A percentile compares a stretch with the other conserved stretches of the same genome.
phyloP scores from a whole-genome alignment of 306 rosid genomes.

The Pachyrhizus erosus region DNA sequence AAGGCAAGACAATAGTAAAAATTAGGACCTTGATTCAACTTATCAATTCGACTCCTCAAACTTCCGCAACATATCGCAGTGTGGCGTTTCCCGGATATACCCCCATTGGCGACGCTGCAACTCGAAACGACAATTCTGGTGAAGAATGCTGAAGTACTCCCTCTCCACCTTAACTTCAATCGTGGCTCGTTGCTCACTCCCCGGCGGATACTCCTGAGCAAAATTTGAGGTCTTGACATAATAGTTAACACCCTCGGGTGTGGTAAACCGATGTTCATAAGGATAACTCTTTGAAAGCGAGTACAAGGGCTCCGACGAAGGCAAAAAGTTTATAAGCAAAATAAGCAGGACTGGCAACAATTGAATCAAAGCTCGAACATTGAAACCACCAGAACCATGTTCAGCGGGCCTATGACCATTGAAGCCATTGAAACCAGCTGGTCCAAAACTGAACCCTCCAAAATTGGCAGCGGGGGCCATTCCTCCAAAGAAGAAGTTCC shows the following conservation, averaged over 20 bases:
- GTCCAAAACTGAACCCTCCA: conserved; percentile 82
- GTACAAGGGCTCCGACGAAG: conserved; percentile 81
- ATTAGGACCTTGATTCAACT: conserved; percentile 49
- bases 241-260: conserved; percentile 78
- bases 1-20: conserved; percentile 38
- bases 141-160: conserved; percentile 73
- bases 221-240: conserved; percentile 79
- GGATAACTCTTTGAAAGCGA: conserved; percentile 69
- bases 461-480: conserved; percentile 80
- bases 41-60: conserved; percentile 56
- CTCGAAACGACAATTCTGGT: conserved; percentile 84
- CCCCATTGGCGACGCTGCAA: conserved; percentile 95
- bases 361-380: conserved; percentile 67
- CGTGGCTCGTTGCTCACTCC: conserved; percentile 49
- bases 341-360: conserved; percentile 77
- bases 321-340: conserved; percentile 72
- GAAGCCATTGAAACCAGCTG: conserved; percentile 51
- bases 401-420: conserved; percentile 56
- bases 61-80: conserved; percentile 79
- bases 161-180: conserved; percentile 75
- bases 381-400: conserved; percentile 71
- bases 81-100: conserved; percentile 84
- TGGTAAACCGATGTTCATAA: conserved; percentile 64
- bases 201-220: conserved; percentile 67
- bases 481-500: conserved; percentile 93